Evolutionary conservation across 148 eudicot genomes (phyloP).

Genomic region (Fagopyrum tataricum): DNA sequence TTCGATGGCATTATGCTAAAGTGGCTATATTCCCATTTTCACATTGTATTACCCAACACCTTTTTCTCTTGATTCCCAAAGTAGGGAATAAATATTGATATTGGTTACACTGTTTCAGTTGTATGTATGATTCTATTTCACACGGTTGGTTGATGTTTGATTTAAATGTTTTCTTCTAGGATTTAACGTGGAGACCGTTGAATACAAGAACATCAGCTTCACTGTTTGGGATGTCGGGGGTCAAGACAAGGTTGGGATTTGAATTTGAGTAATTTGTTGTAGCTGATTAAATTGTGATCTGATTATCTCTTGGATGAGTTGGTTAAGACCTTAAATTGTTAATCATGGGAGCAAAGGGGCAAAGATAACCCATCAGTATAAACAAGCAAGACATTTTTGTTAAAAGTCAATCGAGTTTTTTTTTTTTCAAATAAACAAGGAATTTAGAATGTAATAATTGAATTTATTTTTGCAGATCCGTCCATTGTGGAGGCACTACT

Average conservation of each 20-base stretch:
- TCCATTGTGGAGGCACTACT: slow-evolving; percentile 87
- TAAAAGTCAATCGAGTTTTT: background rate
- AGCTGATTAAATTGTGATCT: background rate
- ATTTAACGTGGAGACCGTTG: slow-evolving; percentile 31
- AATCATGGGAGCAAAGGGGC: background rate
- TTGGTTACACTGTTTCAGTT: background rate
- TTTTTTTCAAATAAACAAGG: background rate
- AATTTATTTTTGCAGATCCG: slow-evolving; percentile 48
- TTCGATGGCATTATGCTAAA: background rate
- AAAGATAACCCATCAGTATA: background rate
- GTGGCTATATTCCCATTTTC: background rate
- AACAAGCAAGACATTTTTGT: background rate
- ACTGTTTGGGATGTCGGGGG: slow-evolving; percentile 18
- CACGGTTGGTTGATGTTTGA: background rate
- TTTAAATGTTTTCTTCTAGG: slow-evolving; percentile 4
- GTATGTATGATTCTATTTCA: background rate
- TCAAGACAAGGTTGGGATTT: slow-evolving; percentile 12
- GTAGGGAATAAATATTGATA: background rate
- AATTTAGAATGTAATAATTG: background rate
- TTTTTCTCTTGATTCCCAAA: background rate
- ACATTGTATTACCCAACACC: background rate
- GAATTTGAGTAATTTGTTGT: background rate
- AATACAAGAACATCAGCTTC: slow-evolving; percentile 45
- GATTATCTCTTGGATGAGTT: background rate
- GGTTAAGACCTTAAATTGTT: background rate